Evolutionary conservation across 495 filamentous ascomycete species (phyloP), one percentile per base, ranked within the genome.

Genomic region (Diplogelasinospora grovesii): DNA sequence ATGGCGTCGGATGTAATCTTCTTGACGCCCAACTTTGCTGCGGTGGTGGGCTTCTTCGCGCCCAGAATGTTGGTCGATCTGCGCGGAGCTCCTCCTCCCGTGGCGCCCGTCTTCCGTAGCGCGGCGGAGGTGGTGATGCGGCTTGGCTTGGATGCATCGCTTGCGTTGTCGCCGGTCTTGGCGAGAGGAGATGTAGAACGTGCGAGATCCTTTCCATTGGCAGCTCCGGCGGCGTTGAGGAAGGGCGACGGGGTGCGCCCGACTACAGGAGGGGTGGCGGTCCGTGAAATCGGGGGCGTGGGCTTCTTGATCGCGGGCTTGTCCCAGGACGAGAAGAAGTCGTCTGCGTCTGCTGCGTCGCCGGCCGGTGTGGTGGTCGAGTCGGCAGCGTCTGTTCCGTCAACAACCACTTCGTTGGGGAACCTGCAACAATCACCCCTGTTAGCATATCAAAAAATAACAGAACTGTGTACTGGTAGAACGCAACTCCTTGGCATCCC

Each of bases 291-390:
- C 20, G 92, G 92, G 45, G 94, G 92, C 51, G 85, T 95, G 7
- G 89, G 93, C 41, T 89, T 84, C 70, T 97, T 98, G 68, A 98
- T 95, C 3, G 88, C 77, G 3, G 92, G 92, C 65, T 95, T 95
- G 60, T 97, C 93, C 89, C 90, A 98, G 0, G 88, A 94, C 7
- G 90, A 94, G 70, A 97, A 98, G 74, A 97, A 98, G 61, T 97
- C 90, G 48, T 93, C 88, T 7, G 84, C 87, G 48, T 93, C 88
- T 7, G 84, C 87, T 18, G 70, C 64, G 44, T 97, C 90, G 37
- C 74, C 80, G 30, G 82, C 73, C 26, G 86, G 85, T n/a, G n/a
- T n/a, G 14, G 87, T 89, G 53, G 68, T 73, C 1, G 79, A 78
- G 45, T 85, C 82, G 24, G 69, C 71, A 22, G 73, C 69, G 33